These are phyloP conservation scores for Dryas drummondii DNA, from an alignment of 306 rosid species.

Conservation along the genomic window DNA sequence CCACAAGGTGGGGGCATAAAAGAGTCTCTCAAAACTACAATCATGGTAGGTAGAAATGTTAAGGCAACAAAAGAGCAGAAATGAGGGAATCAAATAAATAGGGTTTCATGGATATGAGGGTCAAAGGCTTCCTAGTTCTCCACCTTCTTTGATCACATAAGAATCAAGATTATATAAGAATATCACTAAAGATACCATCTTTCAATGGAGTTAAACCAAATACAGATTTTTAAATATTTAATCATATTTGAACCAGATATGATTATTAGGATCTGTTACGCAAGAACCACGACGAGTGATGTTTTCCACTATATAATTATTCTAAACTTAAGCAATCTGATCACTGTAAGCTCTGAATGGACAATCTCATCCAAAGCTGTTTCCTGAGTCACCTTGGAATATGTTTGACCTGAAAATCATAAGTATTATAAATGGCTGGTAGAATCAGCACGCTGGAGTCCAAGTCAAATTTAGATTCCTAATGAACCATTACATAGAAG, in stretches of 20 bases:
- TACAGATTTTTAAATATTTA: background rate
- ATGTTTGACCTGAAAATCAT: background rate
- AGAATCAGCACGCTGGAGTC: background rate
- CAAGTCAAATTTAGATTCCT: background rate
- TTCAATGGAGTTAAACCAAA: background rate
- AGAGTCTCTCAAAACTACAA: slow-evolving; percentile 2
- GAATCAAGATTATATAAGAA: background rate
- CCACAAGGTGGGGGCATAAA: slow-evolving; percentile 1
- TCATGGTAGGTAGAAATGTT: background rate
- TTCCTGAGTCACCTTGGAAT: background rate
- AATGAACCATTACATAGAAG: background rate
- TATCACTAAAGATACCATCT: background rate
- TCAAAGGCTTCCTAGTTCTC: background rate
- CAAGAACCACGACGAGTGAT: background rate
- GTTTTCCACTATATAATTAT: background rate
- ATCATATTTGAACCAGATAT: background rate
- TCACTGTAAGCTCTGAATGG: background rate
- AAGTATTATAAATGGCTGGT: background rate
- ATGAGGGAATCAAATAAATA: background rate
- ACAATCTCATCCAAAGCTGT: background rate
- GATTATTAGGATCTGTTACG: background rate
- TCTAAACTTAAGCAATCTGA: background rate
- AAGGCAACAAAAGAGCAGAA: background rate
- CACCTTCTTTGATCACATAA: background rate
- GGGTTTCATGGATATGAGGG: background rate